phyloP scores from a whole-genome alignment of 352 stramenopile species.

The Phytopythium aichiense region DNA sequence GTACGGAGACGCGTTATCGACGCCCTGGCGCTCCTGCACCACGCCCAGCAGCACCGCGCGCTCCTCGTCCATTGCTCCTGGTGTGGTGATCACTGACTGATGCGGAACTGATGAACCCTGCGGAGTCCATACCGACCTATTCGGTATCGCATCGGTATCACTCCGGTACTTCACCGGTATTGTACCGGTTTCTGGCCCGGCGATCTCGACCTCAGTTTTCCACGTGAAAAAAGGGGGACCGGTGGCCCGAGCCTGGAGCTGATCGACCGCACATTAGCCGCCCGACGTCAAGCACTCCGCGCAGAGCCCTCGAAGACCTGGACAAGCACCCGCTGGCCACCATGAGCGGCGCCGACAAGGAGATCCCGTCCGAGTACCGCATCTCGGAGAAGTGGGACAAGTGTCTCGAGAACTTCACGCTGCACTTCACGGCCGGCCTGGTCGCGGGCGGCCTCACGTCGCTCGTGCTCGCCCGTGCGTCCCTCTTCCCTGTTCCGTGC shows the following conservation, averaged over 20 bases:
- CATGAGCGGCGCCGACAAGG: constrained; percentile 45
- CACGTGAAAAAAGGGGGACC: background rate
- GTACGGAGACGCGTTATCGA: constrained; percentile 62
- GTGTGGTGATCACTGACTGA: too few relatives aligned
- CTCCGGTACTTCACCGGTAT: background rate
- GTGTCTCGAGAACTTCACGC: constrained; percentile 86
- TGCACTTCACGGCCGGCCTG: constrained; percentile 80
- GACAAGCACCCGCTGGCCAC: constrained; percentile 1
- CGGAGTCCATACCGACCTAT: background rate
- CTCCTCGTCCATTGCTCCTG: constrained; percentile 50
- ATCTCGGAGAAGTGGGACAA: constrained; percentile 91
- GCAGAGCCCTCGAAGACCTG: background rate
- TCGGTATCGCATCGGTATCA: background rate
- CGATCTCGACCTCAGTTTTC: background rate
- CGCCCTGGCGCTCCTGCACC: constrained; percentile 58
- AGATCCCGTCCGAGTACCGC: constrained; percentile 84
- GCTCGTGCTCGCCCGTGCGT: constrained; percentile 79
- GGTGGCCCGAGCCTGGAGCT: background rate
- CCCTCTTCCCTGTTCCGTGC: too few relatives aligned
- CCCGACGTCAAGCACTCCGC: background rate
- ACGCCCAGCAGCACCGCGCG: constrained; percentile 62
- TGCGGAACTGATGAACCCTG: too few relatives aligned
- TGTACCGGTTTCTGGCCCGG: background rate
- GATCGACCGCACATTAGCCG: background rate
- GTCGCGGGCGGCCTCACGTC: constrained; percentile 80